Conservation (phyloP, 345 rosid genomes). For the Eutrema japonicum region DNA sequence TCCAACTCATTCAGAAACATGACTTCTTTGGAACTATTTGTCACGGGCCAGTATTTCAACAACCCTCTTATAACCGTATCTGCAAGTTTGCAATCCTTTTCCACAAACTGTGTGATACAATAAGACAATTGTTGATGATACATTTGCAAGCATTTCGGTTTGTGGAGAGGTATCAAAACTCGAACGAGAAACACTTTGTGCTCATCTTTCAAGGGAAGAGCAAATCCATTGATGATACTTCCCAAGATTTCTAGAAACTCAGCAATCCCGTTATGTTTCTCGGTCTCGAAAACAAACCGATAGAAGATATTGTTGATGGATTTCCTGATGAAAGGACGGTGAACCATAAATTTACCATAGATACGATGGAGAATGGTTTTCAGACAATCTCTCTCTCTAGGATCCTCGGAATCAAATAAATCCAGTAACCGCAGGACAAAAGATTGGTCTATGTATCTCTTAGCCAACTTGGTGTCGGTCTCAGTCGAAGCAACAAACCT, state of each 20-base stretch:
- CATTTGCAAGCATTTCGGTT: conserved; percentile 68
- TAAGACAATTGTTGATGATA: conserved; percentile 75
- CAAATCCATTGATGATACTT: conserved; percentile 78
- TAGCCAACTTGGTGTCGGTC: conserved; percentile 73
- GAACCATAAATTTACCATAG: conserved; percentile 78
- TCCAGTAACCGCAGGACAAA: conserved; percentile 64
- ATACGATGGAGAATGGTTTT: conserved; percentile 74
- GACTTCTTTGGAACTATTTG: conserved; percentile 73
- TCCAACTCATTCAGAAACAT: conserved; percentile 75
- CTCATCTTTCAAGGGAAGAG: conserved; percentile 73
- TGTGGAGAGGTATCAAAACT: conserved; percentile 72
- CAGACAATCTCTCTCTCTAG: conserved; percentile 70
- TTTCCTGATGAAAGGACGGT: conserved; percentile 73
- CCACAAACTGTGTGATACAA: conserved; percentile 70
- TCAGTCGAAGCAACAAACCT: conserved; percentile 78
- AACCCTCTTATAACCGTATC: conserved; percentile 66
- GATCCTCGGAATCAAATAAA: conserved; percentile 73
- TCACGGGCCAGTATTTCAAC: conserved; percentile 71
- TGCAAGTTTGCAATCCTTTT: conserved; percentile 74
- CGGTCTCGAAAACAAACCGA: conserved; percentile 66
- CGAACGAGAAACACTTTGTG: conserved; percentile 72
- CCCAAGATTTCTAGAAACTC: conserved; percentile 78
- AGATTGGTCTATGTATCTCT: conserved; percentile 68
- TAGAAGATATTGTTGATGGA: conserved; percentile 71
- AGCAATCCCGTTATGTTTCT: conserved; percentile 75